Evolutionary conservation across 768 basidiomycete genomes (phyloP).

Genomic region (Leccinum disarticulatum): DNA sequence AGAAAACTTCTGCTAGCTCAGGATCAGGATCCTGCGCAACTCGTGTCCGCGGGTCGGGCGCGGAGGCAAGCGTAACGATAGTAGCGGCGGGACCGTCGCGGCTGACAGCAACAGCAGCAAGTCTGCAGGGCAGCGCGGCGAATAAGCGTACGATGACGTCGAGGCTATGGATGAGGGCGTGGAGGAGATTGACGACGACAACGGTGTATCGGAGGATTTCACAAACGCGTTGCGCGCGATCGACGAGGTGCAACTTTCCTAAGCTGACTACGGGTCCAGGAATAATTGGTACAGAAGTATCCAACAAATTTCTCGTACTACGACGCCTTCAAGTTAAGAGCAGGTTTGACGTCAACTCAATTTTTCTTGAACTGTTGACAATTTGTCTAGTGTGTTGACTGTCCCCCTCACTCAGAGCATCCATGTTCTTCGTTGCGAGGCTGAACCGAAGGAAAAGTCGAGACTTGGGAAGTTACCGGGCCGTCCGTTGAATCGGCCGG

Average conservation of each 20-base stretch:
- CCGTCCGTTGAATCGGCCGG: too few species aligned
- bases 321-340: too few species aligned
- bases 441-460: too few species aligned
- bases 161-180: conserved; percentile 3
- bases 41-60: neutral
- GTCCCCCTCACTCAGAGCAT: too few species aligned
- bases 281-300: too few species aligned
- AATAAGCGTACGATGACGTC: conserved; percentile 15
- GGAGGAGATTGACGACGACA: conserved; percentile 12
- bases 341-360: too few species aligned
- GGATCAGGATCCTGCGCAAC: neutral
- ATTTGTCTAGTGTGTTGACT: too few species aligned
- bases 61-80: neutral
- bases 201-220: conserved; percentile 23
- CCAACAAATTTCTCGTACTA: too few species aligned
- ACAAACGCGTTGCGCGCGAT: conserved; percentile 16
- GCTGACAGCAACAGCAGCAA: neutral
- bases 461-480: too few species aligned
- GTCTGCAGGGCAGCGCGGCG: neutral
- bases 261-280: too few species aligned
- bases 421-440: too few species aligned
- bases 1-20: conserved; percentile 10
- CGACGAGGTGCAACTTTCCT: conserved; percentile 7
- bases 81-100: conserved; percentile 13
- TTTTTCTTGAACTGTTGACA: too few species aligned